These are phyloP conservation scores for Tuber brumale DNA, from an alignment of 495 filamentous ascomycete genomes.

Conservation along the genomic window DNA sequence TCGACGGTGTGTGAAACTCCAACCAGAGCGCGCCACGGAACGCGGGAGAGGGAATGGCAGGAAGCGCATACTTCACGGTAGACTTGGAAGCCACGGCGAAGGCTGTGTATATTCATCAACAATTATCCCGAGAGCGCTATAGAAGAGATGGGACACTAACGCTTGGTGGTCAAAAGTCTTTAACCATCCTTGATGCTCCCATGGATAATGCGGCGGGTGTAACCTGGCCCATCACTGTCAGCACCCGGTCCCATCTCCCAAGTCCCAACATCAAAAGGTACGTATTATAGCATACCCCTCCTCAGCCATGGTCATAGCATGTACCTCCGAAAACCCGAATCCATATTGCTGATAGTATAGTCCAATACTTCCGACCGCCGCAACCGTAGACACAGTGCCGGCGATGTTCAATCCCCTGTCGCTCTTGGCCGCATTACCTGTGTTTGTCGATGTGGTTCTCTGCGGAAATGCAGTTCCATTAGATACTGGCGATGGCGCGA, in stretches of 20 bases:
- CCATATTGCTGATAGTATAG: conserved; percentile 98
- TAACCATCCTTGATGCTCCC: conserved; percentile 82
- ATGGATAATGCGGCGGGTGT: conserved; percentile 86
- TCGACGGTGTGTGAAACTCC: conserved; percentile 89
- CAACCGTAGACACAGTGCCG: conserved; percentile 71
- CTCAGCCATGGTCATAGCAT: conserved; percentile 88
- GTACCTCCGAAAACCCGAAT: conserved; percentile 53
- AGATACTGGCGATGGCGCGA: conserved; percentile 28
- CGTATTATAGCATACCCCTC: conserved; percentile 71
- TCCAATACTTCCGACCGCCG: conserved; percentile 77
- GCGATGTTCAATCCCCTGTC: conserved; percentile 67
- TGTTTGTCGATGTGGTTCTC: conserved; percentile 21
- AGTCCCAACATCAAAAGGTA: conserved; percentile 16
- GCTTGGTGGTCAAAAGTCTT: conserved; percentile 96
- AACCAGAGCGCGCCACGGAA: conserved; percentile 89
- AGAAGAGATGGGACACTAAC: conserved; percentile 52
- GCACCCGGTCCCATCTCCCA: background rate
- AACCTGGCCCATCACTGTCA: conserved; percentile 52
- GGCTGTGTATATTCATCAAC: conserved; percentile 51
- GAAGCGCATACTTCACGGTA: conserved; percentile 97
- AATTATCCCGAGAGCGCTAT: conserved; percentile 9
- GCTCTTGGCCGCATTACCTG: conserved; percentile 47
- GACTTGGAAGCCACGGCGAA: conserved; percentile 99
- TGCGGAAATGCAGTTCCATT: background rate
- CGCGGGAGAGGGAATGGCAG: conserved; percentile 91